Evolutionary conservation across 768 basidiomycete species (phyloP), one percentile per base, ranked within the genome.

Genomic region (Phylloporus sp.): DNA sequence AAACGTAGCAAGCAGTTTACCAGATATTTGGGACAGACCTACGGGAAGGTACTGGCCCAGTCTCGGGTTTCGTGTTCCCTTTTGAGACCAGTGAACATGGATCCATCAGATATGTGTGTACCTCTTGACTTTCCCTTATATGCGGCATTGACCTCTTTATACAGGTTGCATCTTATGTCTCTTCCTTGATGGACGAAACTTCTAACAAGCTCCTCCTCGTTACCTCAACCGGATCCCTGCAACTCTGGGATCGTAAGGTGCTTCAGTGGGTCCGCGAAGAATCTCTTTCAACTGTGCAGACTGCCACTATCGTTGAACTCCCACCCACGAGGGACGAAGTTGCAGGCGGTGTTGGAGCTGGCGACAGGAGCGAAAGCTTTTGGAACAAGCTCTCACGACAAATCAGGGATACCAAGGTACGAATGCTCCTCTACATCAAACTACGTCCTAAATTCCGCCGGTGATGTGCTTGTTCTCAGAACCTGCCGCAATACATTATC

Each of bases 261-360:
- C 70, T 81, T 26, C 73, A 78, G 26, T 95, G 92, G 91, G 80
- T 78, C 0, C 77, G 93, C 43, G 93, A 95, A 62, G 94, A 97
- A 63, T 77, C 81, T 2, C 74, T 95, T 10, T 73, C 89, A 0
- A 74, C 80, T 2, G 76, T 90, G 44, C 69, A 76, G 22, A 76
- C 78, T 0, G 83, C 85, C 2, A 80, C 84, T 46, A 82, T 93
- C 50, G 79, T 93, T 20, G 89, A 92, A 57, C 76, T 95, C 15
- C 90, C 90, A 0, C 88, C 90, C 65, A 60, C 59, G 8, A 56
- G 50, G 36, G 68, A 72, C 16, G 67, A 55, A 16, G 55, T 64
- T 26, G 18, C 27, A 20, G 55, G 57, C 8, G 48, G 58, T 5
- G 39, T 31, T n/a, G 55, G 48, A 12, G 18, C 34, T 26, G 43